Evolutionary conservation across 1,284 basidiomycete genomes (phyloP).

Genomic region (Sanghuangporus sanghuang): DNA sequence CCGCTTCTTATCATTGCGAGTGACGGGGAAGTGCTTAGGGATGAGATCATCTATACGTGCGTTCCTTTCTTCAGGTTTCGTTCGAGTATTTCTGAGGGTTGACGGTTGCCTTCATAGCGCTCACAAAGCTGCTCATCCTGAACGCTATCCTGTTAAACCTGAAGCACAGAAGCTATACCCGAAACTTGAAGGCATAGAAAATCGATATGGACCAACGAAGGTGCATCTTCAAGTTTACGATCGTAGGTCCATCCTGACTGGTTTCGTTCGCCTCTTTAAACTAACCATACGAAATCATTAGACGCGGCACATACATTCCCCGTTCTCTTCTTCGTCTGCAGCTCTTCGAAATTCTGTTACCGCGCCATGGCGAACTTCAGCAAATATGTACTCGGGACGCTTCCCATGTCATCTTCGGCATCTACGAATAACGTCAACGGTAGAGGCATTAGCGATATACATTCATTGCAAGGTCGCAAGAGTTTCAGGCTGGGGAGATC

Average conservation of each 20-base stretch:
- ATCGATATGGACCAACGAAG: constrained; percentile 63
- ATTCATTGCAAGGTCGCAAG: not conserved
- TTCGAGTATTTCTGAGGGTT: not conserved
- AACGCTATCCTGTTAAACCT: constrained; percentile 62
- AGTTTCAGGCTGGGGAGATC: not conserved
- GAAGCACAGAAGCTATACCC: constrained; percentile 62
- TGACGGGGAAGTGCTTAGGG: constrained; percentile 88
- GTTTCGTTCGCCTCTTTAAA: not conserved
- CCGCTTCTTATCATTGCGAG: constrained; percentile 85
- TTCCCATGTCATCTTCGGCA: not conserved
- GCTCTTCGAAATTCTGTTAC: constrained; percentile 75
- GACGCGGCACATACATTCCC: constrained; percentile 76
- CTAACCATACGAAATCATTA: constrained; percentile 23
- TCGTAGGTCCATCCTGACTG: constrained; percentile 34
- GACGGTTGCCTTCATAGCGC: constrained; percentile 47
- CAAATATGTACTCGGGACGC: constrained; percentile 54
- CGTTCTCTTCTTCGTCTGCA: constrained; percentile 78
- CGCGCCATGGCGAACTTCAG: constrained; percentile 65
- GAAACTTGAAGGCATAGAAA: constrained; percentile 58
- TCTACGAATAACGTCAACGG: not conserved
- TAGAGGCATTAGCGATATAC: not conserved
- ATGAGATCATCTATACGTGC: constrained; percentile 87
- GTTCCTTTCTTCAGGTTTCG: constrained; percentile 28
- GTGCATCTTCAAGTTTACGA: constrained; percentile 91
- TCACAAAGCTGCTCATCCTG: constrained; percentile 87